A percentile compares a stretch with the other conserved stretches of the same genome.
phyloP scores from a whole-genome alignment of 2,329 filamentous ascomycete genomes.

The Peltaster fructicola region DNA sequence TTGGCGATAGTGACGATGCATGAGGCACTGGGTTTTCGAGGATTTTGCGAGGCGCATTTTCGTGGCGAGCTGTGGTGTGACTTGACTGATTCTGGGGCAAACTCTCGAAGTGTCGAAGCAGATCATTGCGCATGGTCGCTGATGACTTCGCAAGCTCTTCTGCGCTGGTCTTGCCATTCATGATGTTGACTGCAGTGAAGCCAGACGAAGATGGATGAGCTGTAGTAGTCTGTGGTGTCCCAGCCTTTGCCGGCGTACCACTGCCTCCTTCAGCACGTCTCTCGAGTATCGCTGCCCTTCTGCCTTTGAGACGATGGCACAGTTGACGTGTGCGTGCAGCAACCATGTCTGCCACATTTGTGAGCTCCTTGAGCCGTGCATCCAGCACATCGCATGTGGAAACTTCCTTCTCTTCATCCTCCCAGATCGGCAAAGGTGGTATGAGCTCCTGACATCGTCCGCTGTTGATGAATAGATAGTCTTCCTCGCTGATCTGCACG shows the following conservation, averaged over 20 bases:
- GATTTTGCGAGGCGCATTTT: too few relatives aligned
- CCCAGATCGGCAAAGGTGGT: slow-evolving; percentile 61
- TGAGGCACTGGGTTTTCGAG: too few relatives aligned
- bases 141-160: slow-evolving; percentile 24
- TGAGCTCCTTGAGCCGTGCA: slow-evolving; percentile 56
- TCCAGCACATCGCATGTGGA: slow-evolving; percentile 73
- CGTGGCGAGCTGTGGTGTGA: too few relatives aligned
- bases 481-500: slow-evolving; percentile 75
- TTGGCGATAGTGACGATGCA: too few relatives aligned
- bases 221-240: slow-evolving; percentile 14
- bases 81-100: slow-evolving; percentile 32
- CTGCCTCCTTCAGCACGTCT: slow-evolving; percentile 32
- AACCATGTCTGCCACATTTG: slow-evolving; percentile 59
- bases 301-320: slow-evolving; percentile 61
- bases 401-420: slow-evolving; percentile 73
- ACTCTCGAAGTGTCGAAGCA: slow-evolving; percentile 46
- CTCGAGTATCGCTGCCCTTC: slow-evolving; percentile 53
- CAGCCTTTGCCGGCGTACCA: slow-evolving; percentile 19
- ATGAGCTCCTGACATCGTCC: slow-evolving; percentile 71
- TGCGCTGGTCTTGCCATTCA: slow-evolving; percentile 10
- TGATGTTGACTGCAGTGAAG: slow-evolving; percentile 41
- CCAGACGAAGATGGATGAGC: slow-evolving; percentile 12
- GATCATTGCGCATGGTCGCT: slow-evolving; percentile 38
- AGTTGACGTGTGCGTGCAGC: slow-evolving; percentile 58
- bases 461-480: slow-evolving; percentile 68